Percentiles rank a stretch among this genome's conserved stretches.
phyloP scores from a whole-genome alignment of 2,329 filamentous ascomycete species.

The Chaetomium globosum region DNA sequence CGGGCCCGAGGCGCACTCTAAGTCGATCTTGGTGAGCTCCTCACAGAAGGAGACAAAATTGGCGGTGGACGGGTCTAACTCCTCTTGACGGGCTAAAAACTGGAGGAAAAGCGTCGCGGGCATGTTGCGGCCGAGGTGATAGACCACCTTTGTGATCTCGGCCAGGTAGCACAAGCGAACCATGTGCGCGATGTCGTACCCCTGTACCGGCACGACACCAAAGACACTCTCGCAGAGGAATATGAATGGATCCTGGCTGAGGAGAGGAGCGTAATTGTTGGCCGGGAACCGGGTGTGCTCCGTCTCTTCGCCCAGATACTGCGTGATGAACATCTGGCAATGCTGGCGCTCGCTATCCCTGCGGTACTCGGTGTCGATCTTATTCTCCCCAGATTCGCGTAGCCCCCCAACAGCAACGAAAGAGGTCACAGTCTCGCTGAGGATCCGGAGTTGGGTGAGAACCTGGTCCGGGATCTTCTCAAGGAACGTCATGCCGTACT shows the following conservation, averaged over 20 bases:
- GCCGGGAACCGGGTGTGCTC: slow-evolving; percentile 47
- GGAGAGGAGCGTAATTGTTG: slow-evolving; percentile 58
- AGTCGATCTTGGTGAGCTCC: slow-evolving; percentile 49
- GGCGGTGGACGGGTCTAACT: slow-evolving; percentile 51
- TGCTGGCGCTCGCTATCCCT: slow-evolving; percentile 72
- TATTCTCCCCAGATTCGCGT: slow-evolving; percentile 60
- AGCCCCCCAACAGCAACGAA: slow-evolving; percentile 79
- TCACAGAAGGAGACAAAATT: slow-evolving; percentile 61
- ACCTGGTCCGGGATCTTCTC: slow-evolving; percentile 82
- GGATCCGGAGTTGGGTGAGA: slow-evolving; percentile 81
- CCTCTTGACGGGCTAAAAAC: slow-evolving; percentile 46
- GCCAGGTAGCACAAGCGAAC: slow-evolving; percentile 85
- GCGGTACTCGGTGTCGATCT: slow-evolving; percentile 67
- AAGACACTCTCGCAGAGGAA: slow-evolving; percentile 81
- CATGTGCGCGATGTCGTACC: slow-evolving; percentile 75
- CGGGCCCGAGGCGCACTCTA: slow-evolving; percentile 45
- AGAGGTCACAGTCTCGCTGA: slow-evolving; percentile 84
- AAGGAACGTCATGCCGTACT: slow-evolving; percentile 72
- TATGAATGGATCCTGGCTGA: slow-evolving; percentile 72
- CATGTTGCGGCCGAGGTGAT: slow-evolving; percentile 60
- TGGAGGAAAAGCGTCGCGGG: slow-evolving; percentile 54
- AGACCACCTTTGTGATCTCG: slow-evolving; percentile 82
- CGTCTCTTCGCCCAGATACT: slow-evolving; percentile 51
- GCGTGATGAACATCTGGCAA: slow-evolving; percentile 71
- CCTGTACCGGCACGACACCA: slow-evolving; percentile 66